Conservation (phyloP, 2,329 filamentous ascomycete species). For the Diplocarpon mali region DNA sequence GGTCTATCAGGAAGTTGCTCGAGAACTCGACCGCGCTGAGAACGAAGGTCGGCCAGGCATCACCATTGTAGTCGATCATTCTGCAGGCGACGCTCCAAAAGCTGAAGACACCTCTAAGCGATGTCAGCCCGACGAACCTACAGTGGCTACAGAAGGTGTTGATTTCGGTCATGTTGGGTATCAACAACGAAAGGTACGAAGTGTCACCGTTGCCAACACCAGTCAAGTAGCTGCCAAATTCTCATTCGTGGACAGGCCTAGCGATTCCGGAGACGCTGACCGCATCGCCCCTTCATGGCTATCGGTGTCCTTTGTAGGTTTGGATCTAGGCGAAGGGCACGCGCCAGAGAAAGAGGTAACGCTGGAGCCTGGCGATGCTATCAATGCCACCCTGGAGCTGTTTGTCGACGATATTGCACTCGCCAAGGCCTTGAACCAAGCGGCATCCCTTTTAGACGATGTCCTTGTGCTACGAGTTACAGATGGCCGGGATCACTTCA, state of each 20-base stretch:
- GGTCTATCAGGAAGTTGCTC: constrained; percentile 76
- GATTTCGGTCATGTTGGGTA: constrained; percentile 71
- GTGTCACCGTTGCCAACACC: constrained; percentile 84
- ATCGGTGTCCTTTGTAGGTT: constrained; percentile 49
- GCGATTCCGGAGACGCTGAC: constrained; percentile 39
- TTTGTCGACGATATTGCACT: constrained; percentile 53
- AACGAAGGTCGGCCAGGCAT: constrained; percentile 80
- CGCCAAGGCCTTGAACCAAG: constrained; percentile 62
- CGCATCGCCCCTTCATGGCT: constrained; percentile 54
- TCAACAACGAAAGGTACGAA: constrained; percentile 51
- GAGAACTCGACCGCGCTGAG: constrained; percentile 79
- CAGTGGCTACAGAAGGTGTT: constrained; percentile 41
- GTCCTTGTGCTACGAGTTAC: constrained; percentile 77
- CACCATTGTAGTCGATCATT: constrained; percentile 67
- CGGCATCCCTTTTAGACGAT: constrained; percentile 59
- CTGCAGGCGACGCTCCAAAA: constrained; percentile 23
- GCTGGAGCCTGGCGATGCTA: constrained; percentile 76
- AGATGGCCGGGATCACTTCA: constrained; percentile 82
- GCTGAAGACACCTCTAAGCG: constrained; percentile 7
- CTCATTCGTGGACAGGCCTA: constrained; percentile 66
- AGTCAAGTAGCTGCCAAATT: constrained; percentile 71
- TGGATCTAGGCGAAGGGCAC: constrained; percentile 30
- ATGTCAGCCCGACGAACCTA: constrained; percentile 23
- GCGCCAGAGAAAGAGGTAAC: constrained; percentile 37
- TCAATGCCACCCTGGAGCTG: constrained; percentile 56